Evolutionary conservation across 768 basidiomycete genomes (phyloP), one percentile per base, ranked within the genome.

Genomic region (Leccinum obscurum): DNA sequence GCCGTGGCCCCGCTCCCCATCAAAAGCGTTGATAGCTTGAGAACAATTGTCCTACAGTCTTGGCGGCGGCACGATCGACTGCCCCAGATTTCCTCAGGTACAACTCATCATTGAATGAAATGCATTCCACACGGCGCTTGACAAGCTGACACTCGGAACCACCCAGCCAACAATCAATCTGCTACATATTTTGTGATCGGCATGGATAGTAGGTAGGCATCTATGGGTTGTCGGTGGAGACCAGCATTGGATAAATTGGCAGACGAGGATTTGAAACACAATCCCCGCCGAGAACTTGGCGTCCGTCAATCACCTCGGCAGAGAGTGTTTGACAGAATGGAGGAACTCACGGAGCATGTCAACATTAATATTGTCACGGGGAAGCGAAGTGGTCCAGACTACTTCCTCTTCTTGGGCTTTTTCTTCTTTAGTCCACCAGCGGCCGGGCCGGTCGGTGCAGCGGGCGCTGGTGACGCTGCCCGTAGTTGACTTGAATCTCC

Each of bases 381-480:
- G 52, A 56, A 58, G 41, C 32, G 54, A 52, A 22, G 51, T 34
- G 26, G 50, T 44, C 58, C 34, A 24, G 66, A 59, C 55, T 75
- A 85, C 77, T 89, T 89, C 78, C 86, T 92, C 77, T 91, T 90
- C 78, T 89, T 89, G 52, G 83, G 79, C 73, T 90, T 92, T 78
- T 92, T 93, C 81, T 92, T 93, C 77, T 89, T 90, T 46, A 86
- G 82, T 3, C 85, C 89, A 17, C 85, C 87, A 46, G 79, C 76
- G n/a, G 79, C 71, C 17, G 77, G 65, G 14, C 73, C 68, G 3
- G 75, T 62, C 54, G 44, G 80, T 66, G 24, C 72, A 55, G 65
- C 73, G 44, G 74, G 61, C 35, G 69, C 68, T 30, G 73, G 75
- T 34, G 80, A 74, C 20, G 70, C 59, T 44, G 76, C 70, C 8